Evolutionary conservation across 2,329 filamentous ascomycete species (phyloP), one percentile per base, ranked within the genome.

Genomic region (Sclerotinia spermophila): DNA sequence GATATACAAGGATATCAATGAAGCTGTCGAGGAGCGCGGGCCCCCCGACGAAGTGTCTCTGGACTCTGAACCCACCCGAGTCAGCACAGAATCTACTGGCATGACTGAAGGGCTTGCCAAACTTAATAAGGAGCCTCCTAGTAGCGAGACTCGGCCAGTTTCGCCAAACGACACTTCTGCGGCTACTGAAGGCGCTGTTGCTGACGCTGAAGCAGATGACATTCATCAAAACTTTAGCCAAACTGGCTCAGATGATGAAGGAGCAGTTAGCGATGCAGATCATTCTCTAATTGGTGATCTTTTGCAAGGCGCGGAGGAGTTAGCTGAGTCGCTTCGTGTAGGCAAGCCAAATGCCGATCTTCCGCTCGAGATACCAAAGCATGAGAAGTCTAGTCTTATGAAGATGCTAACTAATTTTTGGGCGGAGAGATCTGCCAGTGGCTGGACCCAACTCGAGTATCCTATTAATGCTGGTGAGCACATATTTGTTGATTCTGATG

Each of bases 401-500:
- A 97, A 96, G 79, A 94, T 97, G 83, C 85, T 99, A 60, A 96
- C 94, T 24, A 97, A 95, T 77, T 99, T 99, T 81, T 99, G 96
- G 96, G 96, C 96, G 3, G 96, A 99, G 81, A 89, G 96, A 68
- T 98, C 96, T 62, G 93, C 96, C 35, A 97, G 94, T 80, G 94
- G 95, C 51, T 99, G 96, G 96, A 87, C 91, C 8, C 88, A 91
- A 33, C 86, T 99, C 30, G 96, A 99, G 69, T 99, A 99, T 77
- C 96, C 96, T 4, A 87, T 98, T 73, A 92, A 88, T 74, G 85
- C 91, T 60, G 92, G 90, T 24, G 96, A 99, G 79, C 96, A 99
- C 80, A 94, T 99, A 62, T 98, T 98, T 82, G 92, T 94, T 68
- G 94, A 99, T 81, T 97, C 94, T 13, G 93, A 99, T 79, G 94